Evolutionary conservation across 163 green algal genomes (phyloP).

Genomic region (Coccomyxa subellipsoidea): DNA sequence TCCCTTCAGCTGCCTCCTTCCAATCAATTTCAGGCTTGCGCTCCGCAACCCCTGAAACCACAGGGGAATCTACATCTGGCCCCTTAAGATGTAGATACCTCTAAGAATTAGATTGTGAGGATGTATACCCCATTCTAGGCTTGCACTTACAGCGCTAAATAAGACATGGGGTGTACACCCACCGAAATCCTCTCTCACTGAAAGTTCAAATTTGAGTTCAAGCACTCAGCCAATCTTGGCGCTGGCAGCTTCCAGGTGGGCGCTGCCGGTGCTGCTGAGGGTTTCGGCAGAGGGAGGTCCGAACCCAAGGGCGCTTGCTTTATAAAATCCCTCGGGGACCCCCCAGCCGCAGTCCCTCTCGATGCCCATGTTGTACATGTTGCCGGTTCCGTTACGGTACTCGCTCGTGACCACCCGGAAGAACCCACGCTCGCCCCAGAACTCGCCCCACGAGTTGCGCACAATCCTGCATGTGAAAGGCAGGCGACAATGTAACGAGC

Average conservation of each 20-base stretch:
- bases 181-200: neutral
- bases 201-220: neutral
- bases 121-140: too few relatives aligned
- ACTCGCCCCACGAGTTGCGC: slow-evolving; percentile 79
- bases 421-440: slow-evolving; percentile 66
- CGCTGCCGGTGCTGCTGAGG: neutral
- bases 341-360: neutral
- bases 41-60: too few relatives aligned
- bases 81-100: too few relatives aligned
- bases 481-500: slow-evolving; percentile 30
- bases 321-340: neutral
- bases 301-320: neutral
- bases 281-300: neutral
- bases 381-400: neutral
- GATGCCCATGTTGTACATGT: neutral
- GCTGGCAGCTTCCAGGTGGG: neutral
- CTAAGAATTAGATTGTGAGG: too few relatives aligned
- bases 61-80: too few relatives aligned
- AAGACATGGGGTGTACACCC: too few relatives aligned
- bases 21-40: too few relatives aligned
- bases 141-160: too few relatives aligned
- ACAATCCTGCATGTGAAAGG: slow-evolving; percentile 66
- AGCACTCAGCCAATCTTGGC: neutral
- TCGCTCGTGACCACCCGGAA: slow-evolving; percentile 29
- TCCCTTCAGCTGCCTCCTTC: too few relatives aligned